phyloP scores from a whole-genome alignment of 495 filamentous ascomycete species.

The Talaromyces stipitatus region DNA sequence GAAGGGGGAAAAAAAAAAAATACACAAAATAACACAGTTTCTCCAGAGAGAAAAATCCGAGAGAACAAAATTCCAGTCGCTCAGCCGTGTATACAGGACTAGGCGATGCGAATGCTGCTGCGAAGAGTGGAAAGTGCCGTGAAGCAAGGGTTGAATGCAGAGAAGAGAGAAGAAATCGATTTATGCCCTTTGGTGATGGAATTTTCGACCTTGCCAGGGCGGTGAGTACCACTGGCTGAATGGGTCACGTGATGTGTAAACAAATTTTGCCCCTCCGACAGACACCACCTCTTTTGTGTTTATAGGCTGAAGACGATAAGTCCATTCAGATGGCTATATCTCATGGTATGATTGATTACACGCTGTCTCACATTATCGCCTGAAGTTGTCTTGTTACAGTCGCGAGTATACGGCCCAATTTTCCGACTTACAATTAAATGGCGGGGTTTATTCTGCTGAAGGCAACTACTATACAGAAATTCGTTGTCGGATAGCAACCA shows the following conservation, averaged over 20 bases:
- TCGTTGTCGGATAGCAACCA: not conserved
- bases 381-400: too few relatives aligned
- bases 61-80: slow-evolving; percentile 20
- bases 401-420: not conserved
- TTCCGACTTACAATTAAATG: not conserved
- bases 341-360: not conserved
- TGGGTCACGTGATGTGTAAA: slow-evolving; percentile 27
- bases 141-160: slow-evolving; percentile 2
- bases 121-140: not conserved
- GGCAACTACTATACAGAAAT: not conserved
- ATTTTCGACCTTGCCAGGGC: slow-evolving; percentile 38
- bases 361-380: not conserved
- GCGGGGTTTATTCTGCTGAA: not conserved
- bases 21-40: not conserved
- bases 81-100: not conserved
- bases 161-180: not conserved
- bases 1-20: slow-evolving; percentile 13
- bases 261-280: slow-evolving; percentile 6
- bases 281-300: too few relatives aligned
- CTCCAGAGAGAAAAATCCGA: slow-evolving; percentile 12
- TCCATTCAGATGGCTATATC: too few relatives aligned
- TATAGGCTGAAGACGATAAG: too few relatives aligned
- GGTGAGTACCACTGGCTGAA: slow-evolving; percentile 10
- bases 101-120: not conserved
- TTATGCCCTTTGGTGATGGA: slow-evolving; percentile 26